Percentiles rank a stretch among this genome's conserved stretches.
Conservation (phyloP, 2,329 filamentous ascomycete species). For the Botrytis sinoallii region DNA sequence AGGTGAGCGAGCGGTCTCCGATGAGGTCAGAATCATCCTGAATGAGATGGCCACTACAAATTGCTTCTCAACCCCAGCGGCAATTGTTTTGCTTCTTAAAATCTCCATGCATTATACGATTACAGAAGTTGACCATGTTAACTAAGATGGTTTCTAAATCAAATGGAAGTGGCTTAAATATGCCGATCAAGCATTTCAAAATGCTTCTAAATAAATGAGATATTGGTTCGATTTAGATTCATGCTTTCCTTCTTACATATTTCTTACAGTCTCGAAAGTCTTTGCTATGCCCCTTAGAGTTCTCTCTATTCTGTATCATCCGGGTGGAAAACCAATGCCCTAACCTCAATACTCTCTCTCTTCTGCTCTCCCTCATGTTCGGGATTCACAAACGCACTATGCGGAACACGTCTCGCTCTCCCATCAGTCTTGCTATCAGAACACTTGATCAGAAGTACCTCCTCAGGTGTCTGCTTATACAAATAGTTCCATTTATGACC, state of each 20-base stretch:
- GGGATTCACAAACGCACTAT: conserved; percentile 52
- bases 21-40: background rate
- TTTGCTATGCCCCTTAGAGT: background rate
- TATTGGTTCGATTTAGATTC: background rate
- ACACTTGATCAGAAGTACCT: conserved; percentile 60
- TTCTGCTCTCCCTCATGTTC: conserved; percentile 42
- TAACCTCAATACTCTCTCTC: conserved; percentile 56
- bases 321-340: conserved; percentile 48
- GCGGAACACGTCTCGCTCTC: conserved; percentile 51
- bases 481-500: conserved; percentile 54
- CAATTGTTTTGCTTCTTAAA: background rate
- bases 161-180: background rate
- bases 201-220: background rate
- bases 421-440: conserved; percentile 58
- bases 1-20: background rate
- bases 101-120: too few species aligned
- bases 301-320: conserved; percentile 22
- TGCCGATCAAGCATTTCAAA: background rate
- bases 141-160: background rate
- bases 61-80: background rate
- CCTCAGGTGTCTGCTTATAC: conserved; percentile 48
- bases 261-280: background rate
- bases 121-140: background rate
- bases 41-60: background rate
- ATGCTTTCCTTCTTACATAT: background rate